A percentile compares a stretch with the other conserved stretches of the same genome.
Evolutionary conservation across 2,329 filamentous ascomycete genomes (phyloP).

Genomic region (Fusarium odoratissimum): DNA sequence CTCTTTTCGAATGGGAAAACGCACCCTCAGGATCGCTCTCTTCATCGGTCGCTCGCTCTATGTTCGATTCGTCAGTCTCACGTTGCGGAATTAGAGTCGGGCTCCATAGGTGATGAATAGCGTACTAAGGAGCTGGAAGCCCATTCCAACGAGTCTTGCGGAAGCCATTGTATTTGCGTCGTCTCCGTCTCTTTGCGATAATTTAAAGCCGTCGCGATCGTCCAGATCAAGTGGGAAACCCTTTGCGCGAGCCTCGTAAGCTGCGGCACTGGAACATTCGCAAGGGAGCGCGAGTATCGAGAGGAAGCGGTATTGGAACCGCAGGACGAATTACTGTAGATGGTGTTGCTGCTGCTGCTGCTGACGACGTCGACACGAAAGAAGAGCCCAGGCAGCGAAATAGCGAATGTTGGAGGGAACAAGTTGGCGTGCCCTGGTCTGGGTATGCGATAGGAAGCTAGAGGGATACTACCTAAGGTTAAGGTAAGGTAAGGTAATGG

Average conservation of each 20-base stretch:
- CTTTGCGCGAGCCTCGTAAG: constrained; percentile 44
- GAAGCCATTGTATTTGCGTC: constrained; percentile 36
- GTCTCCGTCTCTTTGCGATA: background rate
- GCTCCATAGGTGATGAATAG: background rate
- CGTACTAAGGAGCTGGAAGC: constrained; percentile 50
- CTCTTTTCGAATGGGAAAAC: constrained; percentile 13
- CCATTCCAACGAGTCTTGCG: constrained; percentile 45
- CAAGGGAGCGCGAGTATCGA: constrained; percentile 5
- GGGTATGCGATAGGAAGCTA: constrained; percentile 22
- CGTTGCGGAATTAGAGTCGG: background rate
- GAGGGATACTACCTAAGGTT: background rate
- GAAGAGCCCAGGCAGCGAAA: constrained; percentile 16
- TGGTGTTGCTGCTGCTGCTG: background rate
- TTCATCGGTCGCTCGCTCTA: constrained; percentile 46
- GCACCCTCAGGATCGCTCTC: constrained; percentile 52
- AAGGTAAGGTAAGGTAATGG: background rate
- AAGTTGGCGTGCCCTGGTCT: constrained; percentile 6
- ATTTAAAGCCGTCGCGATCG: constrained; percentile 13
- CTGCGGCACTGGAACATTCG: constrained; percentile 41
- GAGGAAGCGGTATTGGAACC: background rate
- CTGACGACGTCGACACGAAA: background rate
- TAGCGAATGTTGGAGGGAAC: constrained; percentile 8
- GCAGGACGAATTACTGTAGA: background rate
- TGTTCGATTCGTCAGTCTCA: constrained; percentile 38
- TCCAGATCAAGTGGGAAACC: constrained; percentile 33